phyloP scores from a whole-genome alignment of 345 rosid genomes.

The Melastoma malabathricum region DNA sequence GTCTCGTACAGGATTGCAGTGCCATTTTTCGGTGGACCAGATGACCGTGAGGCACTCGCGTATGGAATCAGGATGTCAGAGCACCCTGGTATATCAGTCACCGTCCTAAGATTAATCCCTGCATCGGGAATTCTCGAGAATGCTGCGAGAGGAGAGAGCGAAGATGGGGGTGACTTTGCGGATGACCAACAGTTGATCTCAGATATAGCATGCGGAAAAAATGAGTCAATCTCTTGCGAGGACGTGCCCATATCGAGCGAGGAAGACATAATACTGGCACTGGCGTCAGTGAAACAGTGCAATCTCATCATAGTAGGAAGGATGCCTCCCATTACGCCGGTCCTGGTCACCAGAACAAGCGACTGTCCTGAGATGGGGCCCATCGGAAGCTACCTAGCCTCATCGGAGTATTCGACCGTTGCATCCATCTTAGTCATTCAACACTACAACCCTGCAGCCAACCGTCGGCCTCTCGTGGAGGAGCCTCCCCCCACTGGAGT shows the following conservation, averaged over 20 bases:
- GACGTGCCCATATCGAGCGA: slow-evolving; percentile 11
- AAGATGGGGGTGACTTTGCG: slow-evolving; percentile 5
- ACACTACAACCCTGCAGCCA: slow-evolving; percentile 9
- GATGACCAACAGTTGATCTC: slow-evolving; percentile 1
- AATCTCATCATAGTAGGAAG: slow-evolving; percentile 30
- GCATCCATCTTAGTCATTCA: slow-evolving; percentile 22
- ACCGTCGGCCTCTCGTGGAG: slow-evolving; percentile 7
- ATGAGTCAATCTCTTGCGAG: slow-evolving; percentile 13
- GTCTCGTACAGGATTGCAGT: slow-evolving; percentile 33
- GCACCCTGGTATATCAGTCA: slow-evolving; percentile 40
- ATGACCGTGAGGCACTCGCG: slow-evolving; percentile 50
- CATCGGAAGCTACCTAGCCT: slow-evolving; percentile 20
- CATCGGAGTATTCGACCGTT: slow-evolving; percentile 15
- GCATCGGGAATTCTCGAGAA: slow-evolving; percentile 9
- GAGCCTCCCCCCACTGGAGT: slow-evolving; percentile 4
- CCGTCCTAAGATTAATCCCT: slow-evolving; percentile 21
- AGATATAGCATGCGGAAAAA: neutral
- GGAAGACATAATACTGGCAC: slow-evolving; percentile 8
- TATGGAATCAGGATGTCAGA: slow-evolving; percentile 54
- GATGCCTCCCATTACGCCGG: slow-evolving; percentile 8
- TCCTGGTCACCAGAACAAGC: slow-evolving; percentile 6
- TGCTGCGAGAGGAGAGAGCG: slow-evolving; percentile 2
- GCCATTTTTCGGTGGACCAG: slow-evolving; percentile 29
- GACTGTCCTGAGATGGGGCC: slow-evolving; percentile 32
- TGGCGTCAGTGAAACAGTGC: slow-evolving; percentile 13